Evolutionary conservation across 306 rosid genomes (phyloP).

Genomic region (Quercus parvula): DNA sequence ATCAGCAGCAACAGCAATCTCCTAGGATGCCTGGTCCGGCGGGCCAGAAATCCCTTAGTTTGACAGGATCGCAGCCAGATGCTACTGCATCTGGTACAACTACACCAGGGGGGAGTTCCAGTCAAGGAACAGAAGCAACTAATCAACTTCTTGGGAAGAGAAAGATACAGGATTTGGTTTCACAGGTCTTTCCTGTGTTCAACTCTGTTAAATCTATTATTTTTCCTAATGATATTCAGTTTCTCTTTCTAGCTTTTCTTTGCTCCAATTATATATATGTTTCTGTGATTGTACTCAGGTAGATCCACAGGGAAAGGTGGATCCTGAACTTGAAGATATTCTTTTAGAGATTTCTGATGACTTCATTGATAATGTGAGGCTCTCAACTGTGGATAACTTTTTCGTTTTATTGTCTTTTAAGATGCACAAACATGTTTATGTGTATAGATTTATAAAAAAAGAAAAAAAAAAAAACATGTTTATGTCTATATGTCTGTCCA

Average conservation of each 20-base stretch:
- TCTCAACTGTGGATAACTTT: conserved; percentile 13
- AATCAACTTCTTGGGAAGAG: conserved; percentile 99
- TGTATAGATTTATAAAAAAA: not conserved
- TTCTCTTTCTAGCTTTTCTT: not conserved
- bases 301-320: conserved; percentile 84
- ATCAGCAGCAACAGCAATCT: conserved; percentile 79
- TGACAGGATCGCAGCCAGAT: conserved; percentile 98
- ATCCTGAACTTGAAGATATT: conserved; percentile 81
- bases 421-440: not conserved
- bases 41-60: conserved; percentile 91
- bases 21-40: conserved; percentile 76
- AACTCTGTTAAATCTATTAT: not conserved
- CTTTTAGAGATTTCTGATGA: conserved; percentile 97
- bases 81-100: conserved; percentile 95
- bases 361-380: conserved; percentile 88
- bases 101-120: conserved; percentile 98
- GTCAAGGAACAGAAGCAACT: conserved; percentile 98
- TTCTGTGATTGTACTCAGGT: conserved; percentile 48
- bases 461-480: not conserved
- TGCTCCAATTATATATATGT: conserved; percentile 14
- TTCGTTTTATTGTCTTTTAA: not conserved
- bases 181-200: conserved; percentile 63
- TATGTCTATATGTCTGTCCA: not conserved
- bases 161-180: conserved; percentile 94
- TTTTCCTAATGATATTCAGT: not conserved